Evolutionary conservation across 2,329 filamentous ascomycete genomes (phyloP), one percentile per base, ranked within the genome.

Genomic region (Botrytis squamosa): DNA sequence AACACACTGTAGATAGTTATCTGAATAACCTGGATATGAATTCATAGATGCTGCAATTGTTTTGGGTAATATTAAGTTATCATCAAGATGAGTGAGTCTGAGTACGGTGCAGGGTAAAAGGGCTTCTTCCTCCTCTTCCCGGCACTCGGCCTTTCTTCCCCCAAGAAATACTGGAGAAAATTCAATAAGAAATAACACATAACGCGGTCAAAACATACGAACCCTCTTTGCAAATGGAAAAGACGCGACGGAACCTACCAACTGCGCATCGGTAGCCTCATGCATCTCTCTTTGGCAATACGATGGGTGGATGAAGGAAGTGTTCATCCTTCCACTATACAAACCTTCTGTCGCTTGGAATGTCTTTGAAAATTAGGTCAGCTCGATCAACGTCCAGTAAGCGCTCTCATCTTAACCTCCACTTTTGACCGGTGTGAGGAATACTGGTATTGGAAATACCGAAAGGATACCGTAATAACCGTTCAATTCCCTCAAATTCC

Each of bases 201-300:
- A 68, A 68, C 46, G 65, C 65, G 65, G 64, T 67, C 64, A 67
- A 67, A 67, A 57, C 49, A 68, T 57, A 68, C 40, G 49, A 36
- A 68, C 49, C 25, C 22, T 70, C n/a, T 59, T 44, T 44, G n/a
- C 66, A 67, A 44, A 36, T 59, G 6, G 29, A 59, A 36, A 42
- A 60, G 38, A 70, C 40, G 65, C 49, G 49, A 57, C 65, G 18
- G 36, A 29, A 42, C 65, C 65, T 67, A 52, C 33, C 65, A 40
- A 55, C 36, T 40, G 46, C 65, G 46, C 46, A 33, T 67, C 49
- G 62, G 36, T 55, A 72, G 63, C 71, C 63, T 72, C 63, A 68
- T 49, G 49, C 71, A 40, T 38, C 20, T 38, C n/a, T 72, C 44
- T 72, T 44, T 40, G 65, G 52, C 20, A 25, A 44, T 14, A 70